Evolutionary conservation across 2,329 filamentous ascomycete genomes (phyloP), one percentile per base, ranked within the genome.

Genomic region (Hypoxylon sp.): DNA sequence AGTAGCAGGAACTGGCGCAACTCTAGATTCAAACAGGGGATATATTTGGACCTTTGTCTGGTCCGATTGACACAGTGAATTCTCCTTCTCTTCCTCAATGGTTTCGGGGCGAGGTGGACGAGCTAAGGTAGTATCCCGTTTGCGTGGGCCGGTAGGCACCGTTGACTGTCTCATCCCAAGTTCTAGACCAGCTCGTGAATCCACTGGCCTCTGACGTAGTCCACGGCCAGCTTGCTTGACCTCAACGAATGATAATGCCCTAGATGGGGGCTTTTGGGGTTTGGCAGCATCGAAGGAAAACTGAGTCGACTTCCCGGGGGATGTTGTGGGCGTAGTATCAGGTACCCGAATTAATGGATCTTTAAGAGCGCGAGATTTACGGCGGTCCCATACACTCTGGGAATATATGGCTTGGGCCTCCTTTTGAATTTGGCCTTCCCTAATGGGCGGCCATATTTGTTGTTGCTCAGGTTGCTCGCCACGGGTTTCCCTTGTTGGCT

Each of bases 51-150:
- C 46, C 55, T 25, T 64, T 19, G 21, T 57, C 45, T 59, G 56
- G 23, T 34, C 23, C 9, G 49, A 11, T 19, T 45, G 50, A 45
- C 48, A 53, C 51, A 60, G 46, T 38, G 51, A 60, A 6, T 25
- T 66, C 32, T 74, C 73, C 48, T 68, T 73, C 62, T 73, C 74
- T 55, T 76, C 73, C 25, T 72, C 50, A 14, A 74, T 74, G 1
- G 70, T 74, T 48, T 67, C 71, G 55, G 72, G 70, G 21, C 62
- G 66, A 23, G 68, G 68, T 46, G 65, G 53, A 59, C 65, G 67
- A 51, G 60, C 52, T 51, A 56, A 60, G 9, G 68, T 63, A 5
- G 62, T 36, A 49, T 75, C 71, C 56, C 70, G 71, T 45, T 71
- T 73, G 28, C 51, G 71, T 17, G 70, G 17, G 7, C 68, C 63